These are phyloP conservation scores for Cryomyces minteri DNA, from an alignment of 495 filamentous ascomycete genomes.

Conservation along the genomic window DNA sequence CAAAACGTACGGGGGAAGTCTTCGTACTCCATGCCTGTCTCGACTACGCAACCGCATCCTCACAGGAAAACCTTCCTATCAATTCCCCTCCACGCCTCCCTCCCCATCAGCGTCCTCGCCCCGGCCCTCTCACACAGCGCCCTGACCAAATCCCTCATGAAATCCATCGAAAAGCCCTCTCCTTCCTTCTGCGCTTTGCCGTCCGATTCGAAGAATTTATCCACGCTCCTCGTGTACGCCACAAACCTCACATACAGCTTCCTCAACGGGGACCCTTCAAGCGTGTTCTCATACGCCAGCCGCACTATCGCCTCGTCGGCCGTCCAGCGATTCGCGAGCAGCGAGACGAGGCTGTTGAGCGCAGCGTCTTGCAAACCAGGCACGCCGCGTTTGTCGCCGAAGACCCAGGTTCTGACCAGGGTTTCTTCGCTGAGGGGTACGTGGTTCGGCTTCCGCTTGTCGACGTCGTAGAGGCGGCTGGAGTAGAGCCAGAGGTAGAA, in stretches of 20 bases:
- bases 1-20: no score
- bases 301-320: not conserved
- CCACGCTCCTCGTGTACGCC: no score
- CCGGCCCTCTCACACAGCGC: no score
- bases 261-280: not conserved
- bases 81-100: no score
- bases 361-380: not conserved
- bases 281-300: not conserved
- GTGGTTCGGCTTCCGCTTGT: not conserved
- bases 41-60: no score
- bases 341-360: not conserved
- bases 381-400: not conserved
- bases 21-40: no score
- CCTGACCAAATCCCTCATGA: no score
- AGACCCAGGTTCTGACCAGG: constrained; percentile 1
- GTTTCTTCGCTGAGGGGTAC: not conserved
- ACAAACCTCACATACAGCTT: not conserved
- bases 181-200: no score
- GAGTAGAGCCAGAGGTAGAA: constrained; percentile 6
- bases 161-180: no score
- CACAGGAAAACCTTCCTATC: no score
- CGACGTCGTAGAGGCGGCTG: not conserved
- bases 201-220: no score
- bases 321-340: not conserved
- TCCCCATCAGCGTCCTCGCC: no score